Evolutionary conservation across 2,329 filamentous ascomycete species (phyloP), one percentile per base, ranked within the genome.

Genomic region (Ceratocystis cacaofunesta): DNA sequence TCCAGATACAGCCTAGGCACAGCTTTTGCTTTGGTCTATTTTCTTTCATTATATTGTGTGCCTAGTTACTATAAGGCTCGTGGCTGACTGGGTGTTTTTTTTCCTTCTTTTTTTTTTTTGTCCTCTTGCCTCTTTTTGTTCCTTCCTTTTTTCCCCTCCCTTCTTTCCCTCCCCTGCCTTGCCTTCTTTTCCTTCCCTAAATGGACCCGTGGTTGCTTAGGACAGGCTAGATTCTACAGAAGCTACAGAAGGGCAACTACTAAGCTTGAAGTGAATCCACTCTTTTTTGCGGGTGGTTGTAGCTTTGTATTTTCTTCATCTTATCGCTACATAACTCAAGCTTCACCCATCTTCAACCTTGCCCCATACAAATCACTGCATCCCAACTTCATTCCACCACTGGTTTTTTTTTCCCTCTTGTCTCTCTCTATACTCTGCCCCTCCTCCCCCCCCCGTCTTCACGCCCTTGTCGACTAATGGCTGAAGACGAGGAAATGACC

Each of bases 401-500:
- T 19, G 15, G 17, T 30, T 12, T 50, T 25, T 25, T 28, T 22
- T 25, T 57, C 12, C 10, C 17, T 19, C 15, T 28, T 36, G 12
- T 22, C 3, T 63, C 22, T 64, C 46, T 22, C 30, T 25, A 25
- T 3, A 43, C 63, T 46, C n/a, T 15, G 19, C 32, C 25, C 50
- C 41, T 22, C 2, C 41, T 32, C 22, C 25, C 15, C 55, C 36
- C 63, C 30, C 43, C 43, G 43, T 48, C 36, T 64, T 63, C 65
- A 22, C 43, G 30, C 32, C 62, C 58, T 28, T 52, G 44, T 5
- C 5, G n/a, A 44, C 5, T 28, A 22, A 67, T 67, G 65, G 62
- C 65, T n/a, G 65, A 67, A 52, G 65, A 67, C 58, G 48, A 55
- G 44, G 58, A 64, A 30, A 67, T 67, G 65, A 58, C 62, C 30